A percentile compares a stretch with the other conserved stretches of the same genome.
Evolutionary conservation across 768 basidiomycete species (phyloP).

Genomic region (Leccinum aurantiacum): DNA sequence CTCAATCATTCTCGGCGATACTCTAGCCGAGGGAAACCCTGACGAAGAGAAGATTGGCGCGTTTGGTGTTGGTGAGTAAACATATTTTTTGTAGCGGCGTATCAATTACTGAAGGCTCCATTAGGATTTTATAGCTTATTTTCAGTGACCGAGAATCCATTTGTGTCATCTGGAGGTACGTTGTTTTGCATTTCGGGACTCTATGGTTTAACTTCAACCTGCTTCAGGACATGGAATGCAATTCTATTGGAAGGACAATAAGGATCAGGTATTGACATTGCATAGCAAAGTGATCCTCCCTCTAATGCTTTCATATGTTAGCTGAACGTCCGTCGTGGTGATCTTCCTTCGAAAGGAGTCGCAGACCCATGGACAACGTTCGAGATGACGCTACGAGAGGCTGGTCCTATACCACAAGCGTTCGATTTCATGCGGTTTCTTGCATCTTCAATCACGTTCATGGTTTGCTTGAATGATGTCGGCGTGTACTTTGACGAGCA

Average conservation of each 20-base stretch:
- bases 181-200: constrained; percentile 1
- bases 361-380: constrained; percentile 78
- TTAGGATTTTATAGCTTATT: constrained; percentile 77
- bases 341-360: constrained; percentile 44
- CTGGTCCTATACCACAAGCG: constrained; percentile 71
- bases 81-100: not conserved
- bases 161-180: constrained; percentile 76
- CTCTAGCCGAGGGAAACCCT: constrained; percentile 26
- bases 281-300: not conserved
- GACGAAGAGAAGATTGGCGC: constrained; percentile 29
- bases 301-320: constrained; percentile 29
- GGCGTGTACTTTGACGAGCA: constrained; percentile 82
- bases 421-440: constrained; percentile 91
- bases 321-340: constrained; percentile 82
- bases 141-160: constrained; percentile 80
- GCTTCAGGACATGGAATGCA: constrained; percentile 81
- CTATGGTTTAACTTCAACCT: constrained; percentile 10
- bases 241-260: constrained; percentile 94
- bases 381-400: constrained; percentile 84
- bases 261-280: constrained; percentile 62
- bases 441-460: constrained; percentile 90
- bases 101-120: not conserved
- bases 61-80: constrained; percentile 24
- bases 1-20: not conserved
- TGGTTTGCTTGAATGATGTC: constrained; percentile 73